Evolutionary conservation across 2,329 filamentous ascomycete genomes (phyloP), one percentile per base, ranked within the genome.

Genomic region (Fusarium euwallaceae): DNA sequence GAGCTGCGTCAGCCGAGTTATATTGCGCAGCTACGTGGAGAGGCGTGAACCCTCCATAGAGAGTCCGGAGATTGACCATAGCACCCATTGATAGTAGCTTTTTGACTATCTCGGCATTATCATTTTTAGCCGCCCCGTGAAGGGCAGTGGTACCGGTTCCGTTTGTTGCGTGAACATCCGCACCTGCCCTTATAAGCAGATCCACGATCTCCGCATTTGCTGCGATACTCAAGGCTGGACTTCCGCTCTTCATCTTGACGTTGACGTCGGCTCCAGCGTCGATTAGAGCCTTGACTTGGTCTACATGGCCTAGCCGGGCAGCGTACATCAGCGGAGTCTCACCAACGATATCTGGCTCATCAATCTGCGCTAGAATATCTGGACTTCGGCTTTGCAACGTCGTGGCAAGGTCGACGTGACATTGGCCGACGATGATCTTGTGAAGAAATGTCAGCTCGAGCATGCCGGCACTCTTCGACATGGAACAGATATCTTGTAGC

Each of bases 121-220:
- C 8, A 0, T 2, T 5, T 6, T 2, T 0, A 6, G 14, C 27
- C 34, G 39, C 27, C 0, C 0, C 1, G 14, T 61, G 59, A 29
- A 61, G 27, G 14, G 59, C 12, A 1, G 17, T 24, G 2, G 0
- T 2, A 4, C 39, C 39, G 2, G 4, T 1, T 45, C 0, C 2
- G n/a, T 5, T 2, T 3, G 59, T 10, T 11, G 6, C 7, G 3
- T 61, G 9, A 32, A 45, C 39, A 5, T 34, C 39, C 14, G 39
- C 59, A 7, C 27, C 59, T 12, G 59, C 59, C 4, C 24, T n/a
- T 6, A 61, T 4, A 8, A 61, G 39, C n/a, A 61, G 4, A 16
- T 24, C 8, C 5, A 11, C 59, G 7, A 61, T 22, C 10, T 32
- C 9, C n/a, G 39, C 2, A 0, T 12, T 29, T 29, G 11, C 0